A percentile compares a stretch with the other conserved stretches of the same genome.
phyloP scores from a whole-genome alignment of 805 yeast species.

The Starmerella floris region DNA sequence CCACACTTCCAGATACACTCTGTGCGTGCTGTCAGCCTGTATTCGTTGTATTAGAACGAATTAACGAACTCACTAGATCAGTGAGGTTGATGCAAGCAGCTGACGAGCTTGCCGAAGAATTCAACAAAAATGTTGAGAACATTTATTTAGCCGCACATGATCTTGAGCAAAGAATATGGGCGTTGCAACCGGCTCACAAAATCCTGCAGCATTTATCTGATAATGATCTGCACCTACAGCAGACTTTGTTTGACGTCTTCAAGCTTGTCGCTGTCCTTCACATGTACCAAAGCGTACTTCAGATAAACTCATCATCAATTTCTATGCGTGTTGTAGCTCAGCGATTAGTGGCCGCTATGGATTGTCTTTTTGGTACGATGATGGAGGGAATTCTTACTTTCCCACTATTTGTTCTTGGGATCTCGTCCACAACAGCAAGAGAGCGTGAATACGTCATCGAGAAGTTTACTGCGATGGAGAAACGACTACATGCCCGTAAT shows the following conservation, averaged over 20 bases:
- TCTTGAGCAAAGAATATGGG: constrained; percentile 39
- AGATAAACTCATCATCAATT: constrained; percentile 45
- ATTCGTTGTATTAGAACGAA: constrained; percentile 54
- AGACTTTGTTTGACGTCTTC: constrained; percentile 57
- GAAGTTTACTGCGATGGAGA: constrained; percentile 43
- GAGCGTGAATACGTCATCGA: constrained; percentile 40
- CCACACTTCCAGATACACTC: constrained; percentile 46
- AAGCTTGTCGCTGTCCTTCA: constrained; percentile 57
- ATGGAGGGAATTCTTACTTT: constrained; percentile 63
- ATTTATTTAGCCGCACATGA: constrained; percentile 22
- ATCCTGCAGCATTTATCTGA: constrained; percentile 32
- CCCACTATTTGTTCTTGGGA: constrained; percentile 67
- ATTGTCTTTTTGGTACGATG: constrained; percentile 47
- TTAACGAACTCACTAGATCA: constrained; percentile 45
- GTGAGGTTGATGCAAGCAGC: constrained; percentile 23
- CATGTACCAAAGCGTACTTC: constrained; percentile 49
- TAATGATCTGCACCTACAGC: constrained; percentile 48
- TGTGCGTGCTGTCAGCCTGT: constrained; percentile 60
- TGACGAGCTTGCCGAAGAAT: neutral
- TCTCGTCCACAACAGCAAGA: constrained; percentile 43
- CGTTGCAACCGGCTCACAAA: constrained; percentile 39
- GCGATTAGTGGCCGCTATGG: constrained; percentile 44
- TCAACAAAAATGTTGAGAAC: constrained; percentile 11
- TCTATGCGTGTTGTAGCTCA: constrained; percentile 48
- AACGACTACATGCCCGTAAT: constrained; percentile 58